Evolutionary conservation across 768 basidiomycete species (phyloP), one percentile per base, ranked within the genome.

Genomic region (Sporobolomyces roseus): DNA sequence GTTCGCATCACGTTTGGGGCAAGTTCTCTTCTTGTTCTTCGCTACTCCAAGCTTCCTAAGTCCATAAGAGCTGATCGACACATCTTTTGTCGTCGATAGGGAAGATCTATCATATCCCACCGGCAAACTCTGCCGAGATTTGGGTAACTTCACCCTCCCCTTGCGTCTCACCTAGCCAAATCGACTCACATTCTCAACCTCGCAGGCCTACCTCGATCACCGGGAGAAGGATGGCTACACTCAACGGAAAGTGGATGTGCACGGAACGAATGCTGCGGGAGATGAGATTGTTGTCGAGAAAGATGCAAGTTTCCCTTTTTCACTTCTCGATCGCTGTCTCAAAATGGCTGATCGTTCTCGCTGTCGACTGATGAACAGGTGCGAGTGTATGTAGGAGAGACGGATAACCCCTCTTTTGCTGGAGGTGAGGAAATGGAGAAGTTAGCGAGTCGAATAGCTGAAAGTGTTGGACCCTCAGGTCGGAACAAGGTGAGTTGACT

Each of bases 351-450:
- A 41, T 9, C 45, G 12, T 13, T 14, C 21, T 46, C n/a, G n/a
- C n/a, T 13, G 45, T 13, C 12, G 7, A 13, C 29, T 14, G 7
- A 36, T 25, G 8, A 10, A 19, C 49, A 61, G 46, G 36, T 65
- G 17, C 51, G 33, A 25, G 89, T 91, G 65, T 97, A 94, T 76
- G 90, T 96, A 10, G 93, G 92, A 4, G 83, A 85, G 49, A 85
- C 85, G 17, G 87, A 90, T 70, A 96, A 94, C 71, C 90, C 91
- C 0, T 91, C 90, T 0, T 96, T 97, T 77, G 82, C 91, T 53
- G 93, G 90, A 4, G 87, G 88, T 10, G 89, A 93, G 77, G 85
- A 88, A 0, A 79, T 92, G n/a, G 84, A 86, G 45, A 63, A 74
- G 3, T 84, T 93, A 6, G 86, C 91, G 0, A 75, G 83, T 36